Evolutionary conservation across 2,329 filamentous ascomycete genomes (phyloP), one percentile per base, ranked within the genome.

Genomic region (Fusarium brevicatenulatum): DNA sequence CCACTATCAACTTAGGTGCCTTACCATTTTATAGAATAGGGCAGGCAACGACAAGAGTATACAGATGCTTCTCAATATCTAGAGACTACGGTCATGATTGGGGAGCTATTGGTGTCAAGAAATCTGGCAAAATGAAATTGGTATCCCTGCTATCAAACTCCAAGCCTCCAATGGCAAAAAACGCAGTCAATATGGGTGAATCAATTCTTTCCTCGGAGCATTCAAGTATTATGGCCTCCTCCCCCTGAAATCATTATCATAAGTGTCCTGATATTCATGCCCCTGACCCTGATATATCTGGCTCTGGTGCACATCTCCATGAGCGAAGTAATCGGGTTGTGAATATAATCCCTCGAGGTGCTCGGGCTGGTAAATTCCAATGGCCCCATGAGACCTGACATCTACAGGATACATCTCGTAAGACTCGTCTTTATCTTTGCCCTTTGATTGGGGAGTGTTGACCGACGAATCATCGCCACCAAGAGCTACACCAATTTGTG

Each of bases 341-440:
- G 40, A 43, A 43, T 43, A 43, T 43, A 43, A 43, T 23, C 40
- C n/a, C n/a, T 43, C n/a, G n/a, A 43, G 40, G n/a, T 43, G 40
- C 40, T 43, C 54, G 28, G 54, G 42, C 11, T 50, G 56, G n/a
- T 59, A 59, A 28, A 59, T 16, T 10, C 56, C 56, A 19, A 59
- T 59, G 15, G 21, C 57, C 12, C 36, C 28, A 40, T 60, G 44
- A 9, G 44, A 43, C n/a, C n/a, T 7, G 2, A 21, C 23, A 3
- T 60, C 57, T 46, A 60, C 57, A 2, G 57, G 57, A 18, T n/a
- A 16, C 57, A 60, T 60, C 36, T 60, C 57, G 30, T 60, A 60
- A 23, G 40, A 43, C 44, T 32, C 25, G 44, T 60, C 57, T 13
- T 18, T 30, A 19, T 60, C 57, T 15, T 60, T 60, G 44, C 57